Conservation (phyloP, 2,329 filamentous ascomycete genomes). For the Ophiostoma himal-ulmi region DNA sequence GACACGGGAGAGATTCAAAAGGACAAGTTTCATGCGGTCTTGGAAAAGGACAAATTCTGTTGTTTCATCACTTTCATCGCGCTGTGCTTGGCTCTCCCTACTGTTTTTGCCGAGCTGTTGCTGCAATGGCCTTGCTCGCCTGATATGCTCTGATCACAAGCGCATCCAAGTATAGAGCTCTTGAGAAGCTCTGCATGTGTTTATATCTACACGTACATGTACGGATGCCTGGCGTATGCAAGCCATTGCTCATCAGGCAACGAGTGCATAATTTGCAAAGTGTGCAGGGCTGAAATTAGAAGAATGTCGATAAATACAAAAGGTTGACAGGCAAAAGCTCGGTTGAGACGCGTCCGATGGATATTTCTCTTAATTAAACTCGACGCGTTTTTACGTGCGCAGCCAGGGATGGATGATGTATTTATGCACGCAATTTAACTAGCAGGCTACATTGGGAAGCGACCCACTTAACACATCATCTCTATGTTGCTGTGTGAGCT, state of each 20-base stretch:
- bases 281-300: neutral
- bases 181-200: neutral
- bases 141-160: too few species aligned
- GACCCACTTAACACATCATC: neutral
- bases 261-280: neutral
- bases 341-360: neutral
- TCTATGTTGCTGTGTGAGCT: neutral
- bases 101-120: neutral
- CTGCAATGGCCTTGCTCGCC: neutral
- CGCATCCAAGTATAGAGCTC: too few species aligned
- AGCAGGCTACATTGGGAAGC: neutral
- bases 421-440: neutral
- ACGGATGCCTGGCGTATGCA: constrained; percentile 1
- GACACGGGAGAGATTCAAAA: neutral
- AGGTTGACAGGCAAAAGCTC: neutral
- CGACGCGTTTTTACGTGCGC: constrained; percentile 5
- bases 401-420: constrained; percentile 2
- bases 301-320: neutral
- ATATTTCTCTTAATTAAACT: neutral
- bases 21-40: neutral
- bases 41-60: neutral
- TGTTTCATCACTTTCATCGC: neutral
- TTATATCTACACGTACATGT: neutral
- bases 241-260: neutral
- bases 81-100: neutral